These are phyloP conservation scores for Hyaloscypha bicolor DNA, from an alignment of 495 filamentous ascomycete species.

Conservation along the genomic window DNA sequence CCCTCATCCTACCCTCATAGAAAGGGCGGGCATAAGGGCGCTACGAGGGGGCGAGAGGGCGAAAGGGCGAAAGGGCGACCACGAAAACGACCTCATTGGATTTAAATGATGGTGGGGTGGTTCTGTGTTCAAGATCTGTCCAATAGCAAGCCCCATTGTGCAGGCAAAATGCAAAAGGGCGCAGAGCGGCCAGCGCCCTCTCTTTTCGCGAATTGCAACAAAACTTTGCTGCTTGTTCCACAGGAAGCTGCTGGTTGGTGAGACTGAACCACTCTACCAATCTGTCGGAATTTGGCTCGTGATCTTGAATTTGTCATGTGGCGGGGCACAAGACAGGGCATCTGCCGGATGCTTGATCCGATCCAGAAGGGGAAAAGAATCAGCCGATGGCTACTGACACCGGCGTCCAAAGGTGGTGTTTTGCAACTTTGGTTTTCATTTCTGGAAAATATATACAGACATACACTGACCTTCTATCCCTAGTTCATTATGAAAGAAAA, in stretches of 20 bases:
- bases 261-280: neutral
- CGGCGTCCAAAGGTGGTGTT: neutral
- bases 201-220: slow-evolving; percentile 16
- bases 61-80: neutral
- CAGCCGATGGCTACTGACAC: slow-evolving; percentile 9
- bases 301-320: neutral
- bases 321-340: too few species aligned
- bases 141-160: neutral
- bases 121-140: neutral
- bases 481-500: slow-evolving; percentile 24
- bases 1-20: neutral
- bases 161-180: neutral
- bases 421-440: neutral
- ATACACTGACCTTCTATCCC: slow-evolving; percentile 23
- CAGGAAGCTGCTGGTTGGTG: neutral
- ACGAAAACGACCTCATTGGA: neutral
- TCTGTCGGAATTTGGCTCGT: neutral
- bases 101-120: neutral
- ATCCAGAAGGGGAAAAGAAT: neutral
- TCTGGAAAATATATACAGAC: slow-evolving; percentile 19
- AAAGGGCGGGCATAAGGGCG: neutral
- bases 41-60: neutral
- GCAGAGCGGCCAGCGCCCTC: slow-evolving; percentile 2
- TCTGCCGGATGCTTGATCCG: neutral
- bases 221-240: slow-evolving; percentile 1